Base-by-base conservation (phyloP, 2,329 filamentous ascomycete species). In the Arthrobotrys pseudoclavata region DNA sequence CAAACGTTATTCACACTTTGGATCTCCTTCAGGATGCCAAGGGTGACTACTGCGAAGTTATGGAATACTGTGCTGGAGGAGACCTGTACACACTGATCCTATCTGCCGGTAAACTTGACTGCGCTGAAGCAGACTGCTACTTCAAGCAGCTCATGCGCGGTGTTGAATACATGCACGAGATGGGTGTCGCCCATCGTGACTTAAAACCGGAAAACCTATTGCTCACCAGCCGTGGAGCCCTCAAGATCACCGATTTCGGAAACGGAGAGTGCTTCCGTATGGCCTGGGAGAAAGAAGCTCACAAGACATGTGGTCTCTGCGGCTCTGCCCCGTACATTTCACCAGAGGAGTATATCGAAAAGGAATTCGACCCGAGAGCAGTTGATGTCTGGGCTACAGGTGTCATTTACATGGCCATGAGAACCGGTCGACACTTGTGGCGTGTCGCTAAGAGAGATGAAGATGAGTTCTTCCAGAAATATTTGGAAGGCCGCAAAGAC, bases 341-440 rank as follows among this genome's bases (percentile, higher is more conserved):
- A 0, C 96, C 96, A 0, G 96, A 99, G 83, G 96, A 99, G 84
- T 99, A 99, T 82, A 89, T 91, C 1, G 94, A 97, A 83, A 94
- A 91, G 83, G 96, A 99, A 83, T 99, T 99, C 80, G 96, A 99
- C 82, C 96, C 96, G 31, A 89, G 96, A 72, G 95, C 96, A n/a
- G 95, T 99, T 60, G 96, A 99, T 82, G 91, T 98, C 13, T 99
- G 96, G 96, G 96, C 96, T 24, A 97, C 94, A 77, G 96, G 96
- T 83, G 96, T 99, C 63, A 99, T 99, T 76, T 99, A 99, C 86
- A 99, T 99, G 96, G 96, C 96, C 13, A 99, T 99, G 96, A 89
- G 96, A 74, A 98, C 95, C 1, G 96, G 96, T 4, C 89, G 96
- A 66, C 96, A 99, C 84, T 87, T 99, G 7, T 99, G 96, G 96